Conservation (phyloP, 2,329 filamentous ascomycete genomes). For the Neurospora crassa region DNA sequence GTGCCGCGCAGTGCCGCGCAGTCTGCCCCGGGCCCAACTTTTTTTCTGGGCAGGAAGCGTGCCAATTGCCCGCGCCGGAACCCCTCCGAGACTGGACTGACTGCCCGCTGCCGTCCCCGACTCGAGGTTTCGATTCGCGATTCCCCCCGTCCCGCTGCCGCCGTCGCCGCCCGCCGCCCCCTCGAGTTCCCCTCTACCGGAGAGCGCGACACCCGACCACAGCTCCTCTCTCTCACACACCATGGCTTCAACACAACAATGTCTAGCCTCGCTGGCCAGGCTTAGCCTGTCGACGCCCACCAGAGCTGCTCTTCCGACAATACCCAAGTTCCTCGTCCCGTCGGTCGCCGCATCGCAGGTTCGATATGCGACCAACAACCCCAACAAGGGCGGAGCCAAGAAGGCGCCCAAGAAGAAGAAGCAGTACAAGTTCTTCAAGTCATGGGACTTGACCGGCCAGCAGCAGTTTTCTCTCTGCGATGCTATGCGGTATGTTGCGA, state of each 20-base stretch:
- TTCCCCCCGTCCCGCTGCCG: not conserved
- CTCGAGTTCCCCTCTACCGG: not conserved
- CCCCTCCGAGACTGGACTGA: not conserved
- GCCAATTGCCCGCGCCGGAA: conserved; percentile 1
- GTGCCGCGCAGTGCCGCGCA: not conserved
- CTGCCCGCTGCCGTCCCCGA: not conserved
- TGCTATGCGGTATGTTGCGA: conserved; percentile 64
- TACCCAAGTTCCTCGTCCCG: conserved; percentile 42
- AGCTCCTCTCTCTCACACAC: conserved; percentile 10
- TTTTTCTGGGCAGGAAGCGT: conserved; percentile 10
- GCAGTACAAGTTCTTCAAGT: conserved; percentile 54
- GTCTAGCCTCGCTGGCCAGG: conserved; percentile 44
- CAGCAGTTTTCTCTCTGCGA: conserved; percentile 78
- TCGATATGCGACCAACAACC: conserved; percentile 30
- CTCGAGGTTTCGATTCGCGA: conserved; percentile 1
- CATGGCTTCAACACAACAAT: conserved; percentile 45
- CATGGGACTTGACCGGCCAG: conserved; percentile 56
- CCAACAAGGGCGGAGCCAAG: conserved; percentile 40
- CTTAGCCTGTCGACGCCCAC: conserved; percentile 32
- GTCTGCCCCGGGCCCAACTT: conserved; percentile 11
- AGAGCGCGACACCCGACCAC: conserved; percentile 16
- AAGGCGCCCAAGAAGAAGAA: conserved; percentile 45
- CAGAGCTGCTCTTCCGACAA: conserved; percentile 31
- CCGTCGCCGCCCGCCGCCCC: not conserved
- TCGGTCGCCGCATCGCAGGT: conserved; percentile 29